These are phyloP conservation scores for Phanerochaete sordida DNA, from an alignment of 768 basidiomycete species.

Conservation along the genomic window DNA sequence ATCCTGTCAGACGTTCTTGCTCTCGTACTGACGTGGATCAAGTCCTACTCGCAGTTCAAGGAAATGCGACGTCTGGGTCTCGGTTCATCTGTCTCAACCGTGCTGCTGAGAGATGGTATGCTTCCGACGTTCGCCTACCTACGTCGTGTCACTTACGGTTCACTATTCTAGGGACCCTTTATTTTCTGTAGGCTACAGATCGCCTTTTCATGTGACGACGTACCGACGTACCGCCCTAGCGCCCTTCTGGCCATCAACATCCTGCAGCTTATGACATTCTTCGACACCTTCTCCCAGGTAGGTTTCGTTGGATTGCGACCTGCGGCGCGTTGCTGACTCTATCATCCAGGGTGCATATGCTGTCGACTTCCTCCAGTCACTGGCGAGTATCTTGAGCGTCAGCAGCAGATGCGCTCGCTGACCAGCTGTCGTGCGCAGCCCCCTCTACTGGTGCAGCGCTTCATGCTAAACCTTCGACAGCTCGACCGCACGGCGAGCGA, in stretches of 20 bases:
- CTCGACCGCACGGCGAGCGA: not conserved
- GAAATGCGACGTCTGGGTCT: not conserved
- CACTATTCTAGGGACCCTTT: not conserved
- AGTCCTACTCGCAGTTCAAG: not conserved
- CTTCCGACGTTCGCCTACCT: not conserved
- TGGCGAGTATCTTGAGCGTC: not conserved
- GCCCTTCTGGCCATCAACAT: not conserved
- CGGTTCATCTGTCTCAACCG: not conserved
- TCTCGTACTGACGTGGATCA: not conserved
- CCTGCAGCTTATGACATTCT: not conserved
- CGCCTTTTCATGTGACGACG: not conserved
- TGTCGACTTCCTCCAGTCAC: not conserved
- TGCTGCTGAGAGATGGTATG: conserved; percentile 1
- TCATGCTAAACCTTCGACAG: not conserved
- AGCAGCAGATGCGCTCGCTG: not conserved
- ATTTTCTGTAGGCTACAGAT: not conserved
- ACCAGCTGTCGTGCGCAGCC: not conserved
- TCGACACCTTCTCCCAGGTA: not conserved
- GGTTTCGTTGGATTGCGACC: not conserved
- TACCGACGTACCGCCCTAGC: not conserved
- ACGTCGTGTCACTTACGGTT: not conserved
- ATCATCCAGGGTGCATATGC: not conserved
- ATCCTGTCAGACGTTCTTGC: not conserved
- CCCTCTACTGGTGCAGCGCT: not conserved
- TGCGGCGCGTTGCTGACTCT: not conserved